Evolutionary conservation across 768 basidiomycete genomes (phyloP).

Genomic region (Amanita thiersii): DNA sequence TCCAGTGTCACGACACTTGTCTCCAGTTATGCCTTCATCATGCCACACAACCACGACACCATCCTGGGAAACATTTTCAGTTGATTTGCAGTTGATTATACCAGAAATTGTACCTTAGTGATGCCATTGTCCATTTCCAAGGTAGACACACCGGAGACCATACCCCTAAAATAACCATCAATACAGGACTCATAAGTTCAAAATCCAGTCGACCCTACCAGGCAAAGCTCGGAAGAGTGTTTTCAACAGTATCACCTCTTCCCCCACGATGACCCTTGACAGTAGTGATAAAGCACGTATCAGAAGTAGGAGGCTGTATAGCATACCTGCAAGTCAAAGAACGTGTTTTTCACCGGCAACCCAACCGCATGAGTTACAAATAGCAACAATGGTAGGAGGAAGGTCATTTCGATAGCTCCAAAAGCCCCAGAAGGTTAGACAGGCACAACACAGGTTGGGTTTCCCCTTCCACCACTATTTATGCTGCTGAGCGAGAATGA

Average conservation of each 20-base stretch:
- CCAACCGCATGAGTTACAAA: too few relatives aligned
- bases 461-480: too few relatives aligned
- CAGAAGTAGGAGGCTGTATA: background rate
- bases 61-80: slow-evolving; percentile 36
- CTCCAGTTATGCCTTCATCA: slow-evolving; percentile 53
- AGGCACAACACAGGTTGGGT: too few relatives aligned
- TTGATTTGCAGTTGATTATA: background rate
- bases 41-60: slow-evolving; percentile 77
- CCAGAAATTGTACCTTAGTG: slow-evolving; percentile 40
- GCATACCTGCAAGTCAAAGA: slow-evolving; percentile 46
- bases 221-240: slow-evolving; percentile 66
- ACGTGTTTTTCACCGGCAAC: slow-evolving; percentile 17
- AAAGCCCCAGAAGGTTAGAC: too few relatives aligned
- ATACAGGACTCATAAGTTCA: slow-evolving; percentile 6
- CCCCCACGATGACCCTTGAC: slow-evolving; percentile 67
- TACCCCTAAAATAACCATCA: slow-evolving; percentile 39
- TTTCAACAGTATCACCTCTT: slow-evolving; percentile 70
- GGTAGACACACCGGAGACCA: slow-evolving; percentile 69
- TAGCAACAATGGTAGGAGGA: too few relatives aligned
- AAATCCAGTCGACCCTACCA: slow-evolving; percentile 36
- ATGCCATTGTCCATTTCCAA: slow-evolving; percentile 76
- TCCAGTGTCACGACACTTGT: slow-evolving; percentile 63
- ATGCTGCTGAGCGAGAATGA: too few relatives aligned
- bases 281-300: background rate
- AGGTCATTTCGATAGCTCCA: too few relatives aligned